Base-by-base conservation (phyloP, 768 basidiomycete species). In the Hericium rajendrae region DNA sequence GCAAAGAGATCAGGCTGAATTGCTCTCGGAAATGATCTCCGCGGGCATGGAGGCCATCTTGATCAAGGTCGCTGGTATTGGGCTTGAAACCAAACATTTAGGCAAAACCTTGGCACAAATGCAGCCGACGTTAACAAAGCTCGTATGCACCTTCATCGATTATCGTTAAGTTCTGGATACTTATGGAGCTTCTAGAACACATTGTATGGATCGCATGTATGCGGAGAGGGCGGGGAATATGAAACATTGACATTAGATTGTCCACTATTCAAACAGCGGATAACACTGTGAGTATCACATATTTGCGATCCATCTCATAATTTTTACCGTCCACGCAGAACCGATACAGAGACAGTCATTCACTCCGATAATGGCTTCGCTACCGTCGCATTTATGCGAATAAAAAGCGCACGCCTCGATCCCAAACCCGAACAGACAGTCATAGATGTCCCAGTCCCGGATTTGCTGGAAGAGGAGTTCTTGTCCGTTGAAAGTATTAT, bases 151-250 rank as follows among this genome's bases (percentile, higher is more conserved):
- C 38, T 22, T 38, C 24, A 22, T 22, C 43, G 22, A 46, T 16
- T 22, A 12, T 49, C 37, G 32, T 32, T 28, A 18, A 18, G 28
- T 20, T 41, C 53, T 28, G 56, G 38, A 32, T 28, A 38, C 49
- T 43, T 20, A 53, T 22, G n/a, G 22, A 18, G 38, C 15, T 16
- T 2, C 5, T 61, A 93, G 91, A 91, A 94, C 67, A 66, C 71
- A 10, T 71, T 82, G 26, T 99, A 93, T 64, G 94, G 94, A 4
- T 85, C 88, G 0, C 97, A 99, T 67, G 80, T 95, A 2, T 97
- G 95, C 60, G 97, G 97, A 10, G 97, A 99, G 72, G 97, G 97
- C 2, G 97, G 97, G 2, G 97, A 99, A 72, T 99, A 97, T 70
- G 97, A 99, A 68, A 91, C 87, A 0, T 74, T 98, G 57, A 97